Base-by-base conservation (phyloP, 2,329 filamentous ascomycete species). In the Penicillium hordei region DNA sequence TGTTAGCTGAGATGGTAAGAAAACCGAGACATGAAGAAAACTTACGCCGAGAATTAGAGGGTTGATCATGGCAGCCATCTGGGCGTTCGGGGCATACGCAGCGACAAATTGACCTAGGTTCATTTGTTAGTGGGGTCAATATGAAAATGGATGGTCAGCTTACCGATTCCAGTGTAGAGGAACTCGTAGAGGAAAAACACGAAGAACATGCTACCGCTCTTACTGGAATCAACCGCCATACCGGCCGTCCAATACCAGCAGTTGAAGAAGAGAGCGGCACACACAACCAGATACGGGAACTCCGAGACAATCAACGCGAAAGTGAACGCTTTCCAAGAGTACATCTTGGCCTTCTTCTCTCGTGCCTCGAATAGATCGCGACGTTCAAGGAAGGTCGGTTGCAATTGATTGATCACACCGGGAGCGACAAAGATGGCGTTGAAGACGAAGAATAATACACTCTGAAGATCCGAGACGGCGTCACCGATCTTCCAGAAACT, bases 181-280 rank as follows among this genome's bases (percentile, higher is more conserved):
- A 91, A 75, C 75, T 86, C 89, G 75, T 91, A 90, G 2, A 91
- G 79, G 61, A 91, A 73, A 12, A 84, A 85, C 83, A 93, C 89
- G 34, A 92, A 77, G 76, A 88, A 92, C 9, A 86, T 82, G 64
- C 64, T 65, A 6, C 72, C 72, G 15, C 71, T 66, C 49, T 69
- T 72, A 59, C 66, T 65, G 27, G 83, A 64, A 19, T 62, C 63
- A 3, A 58, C 61, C 3, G 63, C 59, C 52, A 68, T 76, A 0
- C 89, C 89, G 0, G 85, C 82, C 0, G 88, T 83, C 71, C 82
- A 92, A 75, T 92, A 92, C 87, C 88, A 92, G 1, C 89, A 78
- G 0, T 84, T 75, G 78, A 82, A 92, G 77, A 91, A 91, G 4
- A 91, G 71, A 0, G 87, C 77, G 0, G 81, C 83, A 5, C 82